A percentile compares a stretch with the other conserved stretches of the same genome.
phyloP scores from a whole-genome alignment of 148 eudicot genomes.

The Suaeda aralocaspica region DNA sequence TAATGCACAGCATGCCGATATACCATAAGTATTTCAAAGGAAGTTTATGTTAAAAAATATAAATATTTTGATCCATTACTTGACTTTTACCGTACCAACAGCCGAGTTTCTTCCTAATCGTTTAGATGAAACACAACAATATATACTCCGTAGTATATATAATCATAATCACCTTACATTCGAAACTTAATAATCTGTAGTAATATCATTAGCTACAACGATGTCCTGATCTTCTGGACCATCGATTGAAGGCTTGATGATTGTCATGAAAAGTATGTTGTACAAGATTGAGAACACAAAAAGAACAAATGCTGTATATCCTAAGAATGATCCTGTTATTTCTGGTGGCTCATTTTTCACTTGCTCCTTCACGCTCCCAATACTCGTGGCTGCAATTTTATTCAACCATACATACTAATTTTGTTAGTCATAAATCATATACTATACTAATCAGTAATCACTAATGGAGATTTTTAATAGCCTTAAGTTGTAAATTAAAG shows the following conservation, averaged over 20 bases:
- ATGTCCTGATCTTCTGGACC: constrained; percentile 33
- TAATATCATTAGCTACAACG: constrained; percentile 15
- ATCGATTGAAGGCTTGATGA: constrained; percentile 63
- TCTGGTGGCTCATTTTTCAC: constrained; percentile 32
- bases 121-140: too few species aligned
- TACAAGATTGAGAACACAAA: constrained; percentile 44
- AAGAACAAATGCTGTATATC: constrained; percentile 31
- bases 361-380: constrained; percentile 26
- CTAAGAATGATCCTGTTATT: constrained; percentile 34
- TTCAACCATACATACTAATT: neutral
- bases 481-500: too few species aligned
- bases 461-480: too few species aligned
- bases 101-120: too few species aligned
- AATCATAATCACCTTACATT: neutral
- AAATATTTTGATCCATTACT: too few species aligned
- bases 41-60: too few species aligned
- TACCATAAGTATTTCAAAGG: too few species aligned
- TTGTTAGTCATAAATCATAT: neutral
- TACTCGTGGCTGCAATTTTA: constrained; percentile 40
- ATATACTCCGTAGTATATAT: too few species aligned
- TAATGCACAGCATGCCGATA: too few species aligned
- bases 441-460: too few species aligned
- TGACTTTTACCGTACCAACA: too few species aligned
- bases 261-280: constrained; percentile 48
- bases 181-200: neutral